Evolutionary conservation across 257 asterid species (phyloP), one percentile per base, ranked within the genome.

Genomic region (Przewalskia tangutica): DNA sequence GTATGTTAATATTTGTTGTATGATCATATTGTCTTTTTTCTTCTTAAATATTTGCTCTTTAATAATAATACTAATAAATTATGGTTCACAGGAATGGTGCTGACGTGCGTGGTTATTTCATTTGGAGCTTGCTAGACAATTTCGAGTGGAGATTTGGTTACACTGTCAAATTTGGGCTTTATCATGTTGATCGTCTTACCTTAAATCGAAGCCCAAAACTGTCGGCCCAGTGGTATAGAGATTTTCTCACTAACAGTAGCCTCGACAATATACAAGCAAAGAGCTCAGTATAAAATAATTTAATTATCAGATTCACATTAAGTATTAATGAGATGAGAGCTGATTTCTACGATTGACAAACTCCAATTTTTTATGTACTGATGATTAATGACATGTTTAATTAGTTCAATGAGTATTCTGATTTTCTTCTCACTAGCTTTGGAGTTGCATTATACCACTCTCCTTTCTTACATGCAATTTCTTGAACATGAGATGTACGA

Each of bases 61-160:
- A 27, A 27, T 27, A 27, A 27, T 27, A 27, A 27, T 27, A 27
- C 32, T 27, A 27, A 27, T 13, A 32, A 5, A 16, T 66, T 14
- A 1, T 75, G 46, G 13, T 77, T 70, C 56, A 66, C 83, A 91
- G 93, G 82, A 83, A 89, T 0, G 97, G 94, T 11, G 94, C 92
- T 2, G 91, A 94, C 56, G 94, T 92, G 40, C 89, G 95, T 1
- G 96, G 97, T 51, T 93, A 92, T 81, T 87, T 93, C 67, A 80
- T 91, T 75, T 93, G 98, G 98, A 88, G 90, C 32, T 90, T 91
- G 88, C 84, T 90, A 91, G 97, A 94, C 71, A 83, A 88, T 77
- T 91, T 92, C 5, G 98, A 93, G 51, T 93, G 98, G 97, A 8
- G 62, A 0, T 55, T 53, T 34, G 95, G 97, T 79, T 94, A 88